phyloP scores from a whole-genome alignment of 2,329 filamentous ascomycete species.

The Apiospora saccharicola region DNA sequence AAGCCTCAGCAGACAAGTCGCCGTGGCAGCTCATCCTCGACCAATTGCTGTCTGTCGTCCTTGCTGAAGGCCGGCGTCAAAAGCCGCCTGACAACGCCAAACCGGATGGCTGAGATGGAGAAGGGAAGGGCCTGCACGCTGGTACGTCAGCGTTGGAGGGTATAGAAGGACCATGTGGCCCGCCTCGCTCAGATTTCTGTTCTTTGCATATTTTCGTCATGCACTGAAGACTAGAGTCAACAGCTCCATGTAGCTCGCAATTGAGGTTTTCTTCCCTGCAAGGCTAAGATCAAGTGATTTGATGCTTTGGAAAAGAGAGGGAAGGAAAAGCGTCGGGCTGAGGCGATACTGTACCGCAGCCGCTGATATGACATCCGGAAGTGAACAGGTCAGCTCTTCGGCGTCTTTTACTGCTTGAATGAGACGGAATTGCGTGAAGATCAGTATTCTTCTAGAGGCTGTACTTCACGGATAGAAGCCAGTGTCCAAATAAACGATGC shows the following conservation, averaged over 20 bases:
- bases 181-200: constrained; percentile 59
- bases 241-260: constrained; percentile 36
- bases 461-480: neutral
- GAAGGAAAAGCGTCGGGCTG: neutral
- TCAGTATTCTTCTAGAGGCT: neutral
- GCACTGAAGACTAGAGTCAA: constrained; percentile 34
- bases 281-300: neutral
- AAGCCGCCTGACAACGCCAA: constrained; percentile 29
- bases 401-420: neutral
- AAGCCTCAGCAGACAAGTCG: constrained; percentile 37
- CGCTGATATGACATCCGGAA: neutral
- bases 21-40: constrained; percentile 31
- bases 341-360: neutral
- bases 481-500: neutral
- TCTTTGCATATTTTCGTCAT: constrained; percentile 47
- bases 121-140: constrained; percentile 10
- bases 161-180: constrained; percentile 30
- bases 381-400: constrained; percentile 14
- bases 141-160: constrained; percentile 28
- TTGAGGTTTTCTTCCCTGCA: constrained; percentile 37
- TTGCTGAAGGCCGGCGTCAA: constrained; percentile 32
- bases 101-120: constrained; percentile 18
- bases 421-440: neutral
- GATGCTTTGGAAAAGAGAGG: neutral
- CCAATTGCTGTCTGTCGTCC: constrained; percentile 37